Evolutionary conservation across 176 grass and related monocot genomes (phyloP).

Genomic region (Oryza longistaminata): DNA sequence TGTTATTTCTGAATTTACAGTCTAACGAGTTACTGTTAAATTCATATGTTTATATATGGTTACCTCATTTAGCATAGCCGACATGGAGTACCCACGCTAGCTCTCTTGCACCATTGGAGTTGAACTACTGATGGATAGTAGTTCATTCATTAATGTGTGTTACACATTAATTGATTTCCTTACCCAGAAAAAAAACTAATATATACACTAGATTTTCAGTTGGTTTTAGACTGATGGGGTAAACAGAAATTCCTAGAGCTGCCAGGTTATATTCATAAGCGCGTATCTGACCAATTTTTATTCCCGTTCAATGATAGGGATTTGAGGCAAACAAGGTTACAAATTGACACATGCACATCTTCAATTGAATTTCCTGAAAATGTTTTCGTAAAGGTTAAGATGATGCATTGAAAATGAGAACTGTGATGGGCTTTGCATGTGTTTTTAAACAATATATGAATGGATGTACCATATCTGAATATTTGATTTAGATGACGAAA

Average conservation of each 20-base stretch:
- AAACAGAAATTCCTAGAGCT: neutral
- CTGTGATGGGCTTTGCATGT: neutral
- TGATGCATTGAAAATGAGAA: constrained; percentile 11
- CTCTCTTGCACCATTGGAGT: constrained; percentile 1
- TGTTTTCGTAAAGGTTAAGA: constrained; percentile 33
- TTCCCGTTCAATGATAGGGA: constrained; percentile 75
- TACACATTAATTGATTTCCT: constrained; percentile 8
- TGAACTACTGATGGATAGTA: neutral
- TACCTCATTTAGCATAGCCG: neutral
- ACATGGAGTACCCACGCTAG: neutral
- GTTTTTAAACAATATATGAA: constrained; percentile 1
- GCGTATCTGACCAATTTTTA: constrained; percentile 70
- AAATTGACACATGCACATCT: constrained; percentile 67
- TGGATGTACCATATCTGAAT: neutral
- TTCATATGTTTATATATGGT: neutral
- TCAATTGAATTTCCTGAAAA: constrained; percentile 73
- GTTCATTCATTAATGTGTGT: neutral
- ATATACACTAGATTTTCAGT: constrained; percentile 45
- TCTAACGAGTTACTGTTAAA: neutral
- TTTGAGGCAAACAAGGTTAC: constrained; percentile 76
- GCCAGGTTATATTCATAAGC: neutral
- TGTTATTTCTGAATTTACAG: neutral
- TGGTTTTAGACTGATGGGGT: neutral
- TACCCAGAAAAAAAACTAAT: neutral
- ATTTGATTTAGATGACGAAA: neutral